A percentile compares a stretch with the other conserved stretches of the same genome.
phyloP scores from a whole-genome alignment of 257 asterid genomes.

The Solanum neorickii region DNA sequence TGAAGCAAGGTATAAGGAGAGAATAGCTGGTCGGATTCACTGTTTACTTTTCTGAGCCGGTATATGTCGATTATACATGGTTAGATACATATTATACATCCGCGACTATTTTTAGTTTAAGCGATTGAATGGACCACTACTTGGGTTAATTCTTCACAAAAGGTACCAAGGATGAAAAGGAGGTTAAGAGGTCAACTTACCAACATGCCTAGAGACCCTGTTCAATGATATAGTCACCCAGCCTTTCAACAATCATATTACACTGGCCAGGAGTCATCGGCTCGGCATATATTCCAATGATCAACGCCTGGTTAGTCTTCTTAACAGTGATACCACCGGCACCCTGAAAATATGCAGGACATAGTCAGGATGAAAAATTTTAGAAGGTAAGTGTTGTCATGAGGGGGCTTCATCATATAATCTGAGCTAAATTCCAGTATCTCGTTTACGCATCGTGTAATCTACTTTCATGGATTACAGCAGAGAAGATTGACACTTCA shows the following conservation, averaged over 20 bases:
- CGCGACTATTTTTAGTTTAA: neutral
- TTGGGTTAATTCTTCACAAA: neutral
- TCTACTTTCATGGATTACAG: neutral
- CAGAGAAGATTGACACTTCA: neutral
- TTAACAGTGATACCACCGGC: slow-evolving; percentile 32
- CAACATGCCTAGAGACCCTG: slow-evolving; percentile 15
- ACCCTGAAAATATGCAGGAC: slow-evolving; percentile 12
- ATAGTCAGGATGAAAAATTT: neutral
- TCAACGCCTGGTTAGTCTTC: slow-evolving; percentile 37
- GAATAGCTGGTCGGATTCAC: neutral
- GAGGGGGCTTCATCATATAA: neutral
- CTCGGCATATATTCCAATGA: slow-evolving; percentile 36
- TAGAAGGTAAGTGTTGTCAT: neutral
- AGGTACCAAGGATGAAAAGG: neutral
- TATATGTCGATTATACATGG: neutral
- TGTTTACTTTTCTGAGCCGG: neutral
- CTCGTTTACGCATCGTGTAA: neutral
- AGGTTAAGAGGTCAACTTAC: neutral
- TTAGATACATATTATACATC: neutral
- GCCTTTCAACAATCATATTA: slow-evolving; percentile 39
- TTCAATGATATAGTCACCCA: slow-evolving; percentile 41
- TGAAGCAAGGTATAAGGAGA: neutral
- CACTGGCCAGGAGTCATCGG: slow-evolving; percentile 48
- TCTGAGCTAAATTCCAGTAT: neutral
- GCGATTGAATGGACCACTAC: neutral